Base-by-base conservation (phyloP, 2,329 filamentous ascomycete species). In the Myotisia sp. region DNA sequence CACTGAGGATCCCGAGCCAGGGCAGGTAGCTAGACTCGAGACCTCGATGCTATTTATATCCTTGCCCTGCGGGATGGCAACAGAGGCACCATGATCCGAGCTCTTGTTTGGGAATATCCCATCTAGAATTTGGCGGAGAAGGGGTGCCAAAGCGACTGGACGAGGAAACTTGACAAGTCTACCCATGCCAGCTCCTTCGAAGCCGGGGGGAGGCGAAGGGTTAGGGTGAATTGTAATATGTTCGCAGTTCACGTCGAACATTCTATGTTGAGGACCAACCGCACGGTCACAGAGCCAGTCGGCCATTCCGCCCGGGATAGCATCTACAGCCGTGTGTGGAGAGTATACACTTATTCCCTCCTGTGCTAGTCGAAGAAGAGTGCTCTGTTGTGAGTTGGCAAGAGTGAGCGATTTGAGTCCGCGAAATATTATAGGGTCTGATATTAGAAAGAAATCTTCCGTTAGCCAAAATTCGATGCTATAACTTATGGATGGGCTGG, bases 391-490 rank as follows among this genome's bases (percentile, higher is more conserved):
- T 6, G 83, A 71, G 52, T 98, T 81, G 41, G 70, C 69, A 30
- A 85, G 71, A 21, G 83, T 92, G 52, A 98, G 65, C 43, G 82
- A 79, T 60, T 94, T 98, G 46, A 98, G 68, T 34, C 81, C 81
- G 31, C 81, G 76, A 66, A 98, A 98, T 53, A 98, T 95, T 54
- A 95, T 90, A 14, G 90, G 90, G 59, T 98, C 83, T 92, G 47
- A n/a, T n/a, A n/a, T 41, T 31, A 23, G 13, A 14, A 13, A 22
- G 5, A 6, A 10, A 14, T 17, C 13, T 29, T 22, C 8, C 19
- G 12, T 12, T 14, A 6, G 10, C 8, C 22, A 24, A 24, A n/a
- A n/a, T n/a, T n/a, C n/a, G n/a, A n/a, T n/a, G n/a, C n/a, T n/a
- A n/a, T n/a, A n/a, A n/a, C n/a, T n/a, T n/a, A n/a, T n/a, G n/a